Evolutionary conservation across 257 asterid genomes (phyloP).

Genomic region (Solanum sejunctum): DNA sequence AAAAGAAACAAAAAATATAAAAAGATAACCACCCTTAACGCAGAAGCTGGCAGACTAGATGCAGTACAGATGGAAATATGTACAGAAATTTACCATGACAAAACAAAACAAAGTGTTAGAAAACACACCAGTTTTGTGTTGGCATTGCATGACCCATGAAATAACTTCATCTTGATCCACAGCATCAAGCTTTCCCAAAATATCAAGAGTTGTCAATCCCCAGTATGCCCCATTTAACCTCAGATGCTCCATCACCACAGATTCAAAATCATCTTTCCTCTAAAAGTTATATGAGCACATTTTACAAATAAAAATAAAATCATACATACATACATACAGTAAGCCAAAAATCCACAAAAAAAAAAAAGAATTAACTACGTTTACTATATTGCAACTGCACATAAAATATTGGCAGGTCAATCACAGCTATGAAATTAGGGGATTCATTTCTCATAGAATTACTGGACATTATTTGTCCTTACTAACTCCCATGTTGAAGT

Average conservation of each 20-base stretch:
- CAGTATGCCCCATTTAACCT: constrained; percentile 87
- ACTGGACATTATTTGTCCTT: background rate
- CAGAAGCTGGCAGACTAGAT: background rate
- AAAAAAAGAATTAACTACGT: background rate
- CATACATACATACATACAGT: background rate
- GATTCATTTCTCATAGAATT: background rate
- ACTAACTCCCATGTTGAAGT: background rate
- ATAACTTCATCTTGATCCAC: constrained; percentile 74
- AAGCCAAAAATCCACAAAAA: background rate
- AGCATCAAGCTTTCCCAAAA: constrained; percentile 52
- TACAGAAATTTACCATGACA: background rate
- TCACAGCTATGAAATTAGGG: background rate
- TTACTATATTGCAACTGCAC: background rate
- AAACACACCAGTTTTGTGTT: constrained; percentile 74
- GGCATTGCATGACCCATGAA: constrained; percentile 87
- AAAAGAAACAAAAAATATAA: background rate
- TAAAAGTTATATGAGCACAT: constrained; percentile 7
- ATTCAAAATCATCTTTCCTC: constrained; percentile 67
- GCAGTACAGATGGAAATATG: background rate
- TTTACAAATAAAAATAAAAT: background rate
- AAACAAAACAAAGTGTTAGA: constrained; percentile 1
- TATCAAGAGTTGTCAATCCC: constrained; percentile 90
- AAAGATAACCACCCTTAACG: background rate
- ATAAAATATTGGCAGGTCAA: background rate
- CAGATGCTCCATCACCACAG: constrained; percentile 88